Percentiles rank a stretch among this genome's conserved stretches.
Evolutionary conservation across 176 grass and related monocot species (phyloP).

Genomic region (Rhynchospora pubera): DNA sequence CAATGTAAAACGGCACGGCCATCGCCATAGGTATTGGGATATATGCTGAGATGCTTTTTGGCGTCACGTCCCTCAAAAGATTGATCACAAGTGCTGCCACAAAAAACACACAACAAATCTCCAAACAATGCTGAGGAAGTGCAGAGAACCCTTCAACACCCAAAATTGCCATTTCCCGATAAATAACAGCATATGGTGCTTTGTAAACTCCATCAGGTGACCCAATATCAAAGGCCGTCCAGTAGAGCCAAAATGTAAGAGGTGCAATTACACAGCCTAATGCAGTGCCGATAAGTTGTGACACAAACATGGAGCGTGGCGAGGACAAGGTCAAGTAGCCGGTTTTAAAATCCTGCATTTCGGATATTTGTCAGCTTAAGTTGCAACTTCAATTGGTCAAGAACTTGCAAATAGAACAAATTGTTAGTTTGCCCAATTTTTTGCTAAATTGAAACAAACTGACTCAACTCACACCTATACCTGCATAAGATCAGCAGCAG

Average conservation of each 20-base stretch:
- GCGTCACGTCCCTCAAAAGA: slow-evolving; percentile 36
- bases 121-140: slow-evolving; percentile 60
- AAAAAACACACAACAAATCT: slow-evolving; percentile 59
- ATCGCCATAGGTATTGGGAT: slow-evolving; percentile 83
- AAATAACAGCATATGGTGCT: slow-evolving; percentile 82
- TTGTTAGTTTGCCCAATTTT: not conserved
- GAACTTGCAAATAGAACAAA: not conserved
- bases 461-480: not conserved
- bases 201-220: slow-evolving; percentile 73
- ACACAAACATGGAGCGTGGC: slow-evolving; percentile 83
- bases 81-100: slow-evolving; percentile 52
- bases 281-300: slow-evolving; percentile 67
- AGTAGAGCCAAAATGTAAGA: slow-evolving; percentile 83
- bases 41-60: slow-evolving; percentile 46
- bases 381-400: not conserved
- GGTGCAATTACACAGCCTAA: slow-evolving; percentile 73
- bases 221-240: slow-evolving; percentile 69
- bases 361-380: not conserved
- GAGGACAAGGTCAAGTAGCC: slow-evolving; percentile 83
- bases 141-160: slow-evolving; percentile 63
- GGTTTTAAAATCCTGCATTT: slow-evolving; percentile 92
- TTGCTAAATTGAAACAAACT: not conserved
- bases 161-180: slow-evolving; percentile 73
- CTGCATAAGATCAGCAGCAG: slow-evolving; percentile 88
- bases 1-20: slow-evolving; percentile 89